Base-by-base conservation (phyloP, 1,284 basidiomycete species). In the Dichomitus squalens region DNA sequence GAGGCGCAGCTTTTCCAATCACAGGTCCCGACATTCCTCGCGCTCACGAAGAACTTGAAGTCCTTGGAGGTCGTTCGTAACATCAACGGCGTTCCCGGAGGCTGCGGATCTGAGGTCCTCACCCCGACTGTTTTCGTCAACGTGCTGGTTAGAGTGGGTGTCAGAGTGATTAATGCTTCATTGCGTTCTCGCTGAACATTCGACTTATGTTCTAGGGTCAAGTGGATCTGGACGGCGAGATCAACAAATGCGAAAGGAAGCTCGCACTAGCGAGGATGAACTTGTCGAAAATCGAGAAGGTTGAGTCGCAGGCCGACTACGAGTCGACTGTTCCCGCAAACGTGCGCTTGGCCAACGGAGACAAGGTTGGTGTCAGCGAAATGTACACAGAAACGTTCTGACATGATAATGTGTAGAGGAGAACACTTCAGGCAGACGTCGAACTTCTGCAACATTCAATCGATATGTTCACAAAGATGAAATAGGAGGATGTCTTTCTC, bases 31-130 rank as follows among this genome's bases (percentile, higher is more conserved):
- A 95, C 95, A 11, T 90, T 97, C 58, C 75, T 85, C 16, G 84
- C 93, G 11, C 80, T 99, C 46, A 93, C 90, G 64, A 99, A 98
- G 76, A 95, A 95, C 20, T 92, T 93, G 75, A 92, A 92, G 66
- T 75, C 74, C 41, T 76, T 81, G 46, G 72, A 76, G 41, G 78
- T 89, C 53, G 79, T 88, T 36, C 69, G 76, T 8, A 65, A 75
- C 25, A 71, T 80, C 50, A 58, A 63, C 14, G 86, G 91, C 52
- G 82, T 99, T 40, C 95, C 96, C 0, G 78, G 84, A 1, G 97
- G 96, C 14, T 98, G 95, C 71, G 96, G 94, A 4, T 92, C 92
- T 3, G 82, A 85, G 52, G 85, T 93, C 29, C 84, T 99, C 34
- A 89, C 87, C 1, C 78, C 89, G 11, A 87, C 88, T 2, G 77